A percentile compares a stretch with the other conserved stretches of the same genome.
phyloP scores from a whole-genome alignment of 805 yeast genomes.

The Kluyveromyces siamensis region DNA sequence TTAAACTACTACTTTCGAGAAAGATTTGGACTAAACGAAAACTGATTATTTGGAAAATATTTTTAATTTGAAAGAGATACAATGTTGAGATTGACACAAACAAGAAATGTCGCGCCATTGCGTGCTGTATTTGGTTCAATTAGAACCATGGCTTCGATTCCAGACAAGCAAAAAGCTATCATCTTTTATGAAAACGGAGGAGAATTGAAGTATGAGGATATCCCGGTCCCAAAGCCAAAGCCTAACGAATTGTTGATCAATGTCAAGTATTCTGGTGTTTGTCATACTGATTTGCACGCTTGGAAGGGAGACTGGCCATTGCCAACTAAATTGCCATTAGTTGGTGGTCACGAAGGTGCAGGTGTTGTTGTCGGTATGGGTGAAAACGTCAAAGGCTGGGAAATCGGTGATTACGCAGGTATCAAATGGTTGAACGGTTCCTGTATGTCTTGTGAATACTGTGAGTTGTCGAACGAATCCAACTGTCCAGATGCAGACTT shows the following conservation, averaged over 20 bases:
- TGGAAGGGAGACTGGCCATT: conserved; percentile 69
- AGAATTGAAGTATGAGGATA: conserved; percentile 39
- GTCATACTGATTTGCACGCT: conserved; percentile 69
- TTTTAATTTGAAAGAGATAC: neutral
- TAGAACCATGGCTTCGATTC: conserved; percentile 24
- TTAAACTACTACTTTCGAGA: neutral
- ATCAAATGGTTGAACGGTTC: conserved; percentile 63
- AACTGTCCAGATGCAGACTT: conserved; percentile 64
- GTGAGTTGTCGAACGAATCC: conserved; percentile 49
- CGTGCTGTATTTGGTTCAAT: neutral
- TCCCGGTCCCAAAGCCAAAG: conserved; percentile 52
- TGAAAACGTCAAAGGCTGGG: conserved; percentile 47
- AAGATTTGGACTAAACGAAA: neutral
- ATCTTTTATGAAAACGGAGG: conserved; percentile 42
- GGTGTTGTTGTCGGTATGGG: conserved; percentile 62
- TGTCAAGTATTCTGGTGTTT: conserved; percentile 66
- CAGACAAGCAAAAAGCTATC: conserved; percentile 42
- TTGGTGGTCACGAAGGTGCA: conserved; percentile 71
- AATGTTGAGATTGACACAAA: conserved; percentile 1
- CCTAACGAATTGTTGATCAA: conserved; percentile 55
- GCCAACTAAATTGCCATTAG: conserved; percentile 49
- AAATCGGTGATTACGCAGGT: conserved; percentile 60
- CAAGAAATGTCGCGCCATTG: neutral
- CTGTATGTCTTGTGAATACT: conserved; percentile 55
- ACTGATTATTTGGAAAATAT: neutral